Conservation (phyloP, 2,329 filamentous ascomycete genomes). For the Aureobasidium sp. region DNA sequence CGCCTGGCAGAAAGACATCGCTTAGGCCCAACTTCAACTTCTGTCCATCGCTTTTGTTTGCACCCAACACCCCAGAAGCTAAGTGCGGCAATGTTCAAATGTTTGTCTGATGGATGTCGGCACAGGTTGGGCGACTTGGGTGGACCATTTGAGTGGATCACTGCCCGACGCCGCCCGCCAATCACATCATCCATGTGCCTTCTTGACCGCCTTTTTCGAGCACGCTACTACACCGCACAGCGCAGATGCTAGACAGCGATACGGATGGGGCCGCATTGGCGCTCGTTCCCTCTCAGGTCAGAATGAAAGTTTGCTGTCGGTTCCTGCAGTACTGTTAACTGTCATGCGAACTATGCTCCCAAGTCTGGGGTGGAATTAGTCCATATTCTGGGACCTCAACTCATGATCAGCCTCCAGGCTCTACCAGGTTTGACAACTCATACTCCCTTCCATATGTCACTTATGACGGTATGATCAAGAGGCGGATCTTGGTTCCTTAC, state of each 20-base stretch:
- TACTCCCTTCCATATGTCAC: background rate
- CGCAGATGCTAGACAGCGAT: background rate
- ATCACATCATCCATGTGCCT: background rate
- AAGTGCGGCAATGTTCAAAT: background rate
- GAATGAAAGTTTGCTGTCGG: background rate
- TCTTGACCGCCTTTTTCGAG: conserved; percentile 10
- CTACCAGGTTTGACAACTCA: background rate
- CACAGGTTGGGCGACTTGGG: conserved; percentile 1
- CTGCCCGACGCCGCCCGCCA: background rate
- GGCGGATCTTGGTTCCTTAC: conserved; percentile 1
- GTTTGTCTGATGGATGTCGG: background rate
- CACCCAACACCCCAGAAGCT: background rate
- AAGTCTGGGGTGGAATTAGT: background rate
- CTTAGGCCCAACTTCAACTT: background rate
- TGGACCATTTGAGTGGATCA: conserved; percentile 9
- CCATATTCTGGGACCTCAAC: background rate
- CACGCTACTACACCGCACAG: conserved; percentile 8
- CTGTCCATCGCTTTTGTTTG: background rate
- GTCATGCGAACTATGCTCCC: conserved; percentile 7
- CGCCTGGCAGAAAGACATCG: background rate
- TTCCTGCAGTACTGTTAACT: conserved; percentile 15
- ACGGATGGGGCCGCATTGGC: conserved; percentile 12
- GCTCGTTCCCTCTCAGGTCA: conserved; percentile 1
- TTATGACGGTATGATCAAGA: conserved; percentile 1
- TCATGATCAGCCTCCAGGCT: background rate